Percentiles rank a stretch among this genome's conserved stretches.
Conservation (phyloP, 2,329 filamentous ascomycete genomes). For the Sporothrix protearum region DNA sequence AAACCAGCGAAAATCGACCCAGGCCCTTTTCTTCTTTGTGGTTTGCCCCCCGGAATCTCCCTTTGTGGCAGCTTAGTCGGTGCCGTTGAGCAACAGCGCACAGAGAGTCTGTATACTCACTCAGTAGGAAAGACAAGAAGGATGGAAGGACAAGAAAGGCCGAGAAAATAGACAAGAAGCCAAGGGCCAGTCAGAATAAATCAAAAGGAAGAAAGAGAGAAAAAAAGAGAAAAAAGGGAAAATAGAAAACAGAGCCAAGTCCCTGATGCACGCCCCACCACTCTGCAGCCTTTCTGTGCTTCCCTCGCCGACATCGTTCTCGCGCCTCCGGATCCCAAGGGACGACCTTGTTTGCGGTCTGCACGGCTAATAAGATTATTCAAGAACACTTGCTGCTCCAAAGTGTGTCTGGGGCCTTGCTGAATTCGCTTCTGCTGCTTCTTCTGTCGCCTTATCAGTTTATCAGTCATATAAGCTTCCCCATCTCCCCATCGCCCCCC, state of each 20-base stretch:
- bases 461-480: constrained; percentile 23
- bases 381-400: neutral
- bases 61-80: constrained; percentile 16
- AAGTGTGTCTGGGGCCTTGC: neutral
- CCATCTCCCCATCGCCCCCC: constrained; percentile 4
- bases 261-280: neutral
- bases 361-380: constrained; percentile 20
- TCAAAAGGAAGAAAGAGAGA: too few species aligned
- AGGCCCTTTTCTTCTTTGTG: neutral
- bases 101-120: too few species aligned
- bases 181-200: too few species aligned
- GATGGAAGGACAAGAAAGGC: neutral
- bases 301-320: constrained; percentile 12
- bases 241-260: neutral
- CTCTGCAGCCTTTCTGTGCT: constrained; percentile 20
- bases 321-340: neutral
- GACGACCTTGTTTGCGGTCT: neutral
- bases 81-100: neutral
- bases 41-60: constrained; percentile 3
- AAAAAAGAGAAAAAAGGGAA: neutral
- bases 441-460: constrained; percentile 15
- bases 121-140: too few species aligned
- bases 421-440: neutral
- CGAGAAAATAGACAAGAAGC: neutral
- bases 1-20: neutral